Conservation (phyloP, 176 grass and related monocot genomes). For the Aechmea fasciata region DNA sequence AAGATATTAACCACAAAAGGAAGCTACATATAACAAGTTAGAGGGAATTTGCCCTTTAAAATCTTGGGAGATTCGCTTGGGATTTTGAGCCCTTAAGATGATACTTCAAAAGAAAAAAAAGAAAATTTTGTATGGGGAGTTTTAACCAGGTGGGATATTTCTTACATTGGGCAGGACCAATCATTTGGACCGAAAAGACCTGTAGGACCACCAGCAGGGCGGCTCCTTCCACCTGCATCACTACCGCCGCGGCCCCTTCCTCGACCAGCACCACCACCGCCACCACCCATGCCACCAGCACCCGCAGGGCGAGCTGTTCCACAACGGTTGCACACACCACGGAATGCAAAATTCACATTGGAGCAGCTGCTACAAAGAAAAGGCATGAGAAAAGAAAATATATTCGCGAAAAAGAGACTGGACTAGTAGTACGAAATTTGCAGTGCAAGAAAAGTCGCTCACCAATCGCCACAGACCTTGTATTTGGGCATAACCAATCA, state of each 20-base stretch:
- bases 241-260: conserved; percentile 10
- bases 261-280: conserved; percentile 13
- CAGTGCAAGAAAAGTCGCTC: conserved; percentile 46
- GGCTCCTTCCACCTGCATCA: conserved; percentile 9
- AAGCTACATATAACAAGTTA: too few relatives aligned
- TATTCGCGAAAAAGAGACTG: neutral
- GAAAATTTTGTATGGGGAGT: neutral
- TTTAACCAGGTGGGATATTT: neutral
- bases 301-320: conserved; percentile 52
- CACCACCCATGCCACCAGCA: conserved; percentile 18
- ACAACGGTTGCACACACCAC: conserved; percentile 29
- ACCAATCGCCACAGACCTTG: conserved; percentile 97
- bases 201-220: conserved; percentile 60
- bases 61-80: too few relatives aligned
- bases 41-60: too few relatives aligned
- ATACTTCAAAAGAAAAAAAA: conserved; percentile 1
- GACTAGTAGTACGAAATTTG: neutral
- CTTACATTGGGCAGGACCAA: conserved; percentile 96
- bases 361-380: conserved; percentile 46
- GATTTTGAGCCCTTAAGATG: neutral
- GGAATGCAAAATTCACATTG: conserved; percentile 77
- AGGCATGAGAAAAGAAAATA: neutral
- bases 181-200: conserved; percentile 98
- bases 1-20: neutral
- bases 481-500: conserved; percentile 97